Evolutionary conservation across 75 land plant genomes (phyloP), one percentile per base, ranked within the genome.

Genomic region (Sequoiadendron giganteum): DNA sequence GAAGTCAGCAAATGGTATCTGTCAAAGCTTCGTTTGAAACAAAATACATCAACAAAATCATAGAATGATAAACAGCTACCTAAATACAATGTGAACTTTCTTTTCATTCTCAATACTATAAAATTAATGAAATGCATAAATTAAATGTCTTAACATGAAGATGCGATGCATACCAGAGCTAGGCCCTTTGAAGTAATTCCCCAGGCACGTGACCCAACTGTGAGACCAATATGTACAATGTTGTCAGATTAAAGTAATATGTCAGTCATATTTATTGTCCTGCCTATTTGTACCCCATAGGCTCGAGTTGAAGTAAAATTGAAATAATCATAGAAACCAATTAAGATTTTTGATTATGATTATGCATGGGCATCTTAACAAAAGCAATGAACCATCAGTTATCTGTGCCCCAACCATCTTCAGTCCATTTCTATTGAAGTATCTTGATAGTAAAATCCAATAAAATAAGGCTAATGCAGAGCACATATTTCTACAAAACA

Each of bases 1-100:
- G 86, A 96, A 97, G 90, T 97, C 99, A 88, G 97, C 98, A 95
- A 94, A 97, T 49, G 99, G 99, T 76, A 97, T 94, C 99, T 97
- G 90, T n/a, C 90, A 58, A 75, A 80, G 16, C 48, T 49, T 45
- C 87, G 47, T 68, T 48, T 39, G 43, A 56, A 88, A 8, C 25
- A 52, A 10, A 77, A 30, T 48, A 47, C 38, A 88, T 85, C 34
- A 70, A 43, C 87, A 40, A 78, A 45, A 87, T 36, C 34, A 39
- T 40, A 32, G 86, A 88, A 54, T 54, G 34, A 15, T 39, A 58
- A 43, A 43, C 84, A 82, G 52, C 84, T 82, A 79, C 49, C 48
- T 84, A 18, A 32, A 55, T 30, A n/a, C 58, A 49, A 85, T 19
- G 10, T 21, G 36, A 85, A 73, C 16, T 14, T 6, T 25, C 38